Percentiles rank a stretch among this genome's conserved stretches.
These are phyloP conservation scores for Magnolia kwangsiensis DNA, from an alignment of 164 flowering plant genomes.

Conservation along the genomic window DNA sequence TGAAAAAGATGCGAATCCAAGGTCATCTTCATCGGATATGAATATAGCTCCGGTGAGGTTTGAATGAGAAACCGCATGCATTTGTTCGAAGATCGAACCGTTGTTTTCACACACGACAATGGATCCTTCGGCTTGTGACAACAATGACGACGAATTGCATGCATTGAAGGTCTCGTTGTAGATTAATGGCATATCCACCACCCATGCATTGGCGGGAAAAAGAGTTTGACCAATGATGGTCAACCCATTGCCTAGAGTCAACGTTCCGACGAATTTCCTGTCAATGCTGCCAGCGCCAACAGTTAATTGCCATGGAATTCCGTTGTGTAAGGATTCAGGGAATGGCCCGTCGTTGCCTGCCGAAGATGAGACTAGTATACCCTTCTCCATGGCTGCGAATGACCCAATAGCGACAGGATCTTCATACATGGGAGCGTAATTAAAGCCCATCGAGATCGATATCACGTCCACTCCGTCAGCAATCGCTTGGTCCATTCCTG, in stretches of 20 bases:
- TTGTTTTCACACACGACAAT: conserved; percentile 20
- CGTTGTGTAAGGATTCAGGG: background rate
- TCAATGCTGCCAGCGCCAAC: conserved; percentile 12
- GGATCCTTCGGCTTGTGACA: conserved; percentile 1
- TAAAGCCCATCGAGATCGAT: conserved; percentile 50
- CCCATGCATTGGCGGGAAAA: conserved; percentile 20
- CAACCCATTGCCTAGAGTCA: conserved; percentile 5
- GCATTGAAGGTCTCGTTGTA: conserved; percentile 11
- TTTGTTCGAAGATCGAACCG: conserved; percentile 25
- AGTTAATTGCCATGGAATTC: conserved; percentile 9
- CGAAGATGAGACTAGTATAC: conserved; percentile 9
- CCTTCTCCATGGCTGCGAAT: conserved; percentile 3
- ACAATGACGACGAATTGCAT: background rate
- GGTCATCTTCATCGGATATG: conserved; percentile 32
- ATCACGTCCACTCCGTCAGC: conserved; percentile 61
- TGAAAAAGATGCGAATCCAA: background rate
- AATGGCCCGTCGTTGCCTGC: conserved; percentile 7
- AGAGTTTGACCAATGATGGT: background rate
- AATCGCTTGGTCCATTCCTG: conserved; percentile 64
- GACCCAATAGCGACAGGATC: conserved; percentile 7
- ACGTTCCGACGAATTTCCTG: background rate
- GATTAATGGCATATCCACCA: conserved; percentile 1
- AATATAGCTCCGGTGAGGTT: conserved; percentile 45
- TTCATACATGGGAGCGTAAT: background rate
- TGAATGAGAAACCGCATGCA: conserved; percentile 13